Conservation (phyloP, 2,329 filamentous ascomycete species). For the Diatrype stigma region DNA sequence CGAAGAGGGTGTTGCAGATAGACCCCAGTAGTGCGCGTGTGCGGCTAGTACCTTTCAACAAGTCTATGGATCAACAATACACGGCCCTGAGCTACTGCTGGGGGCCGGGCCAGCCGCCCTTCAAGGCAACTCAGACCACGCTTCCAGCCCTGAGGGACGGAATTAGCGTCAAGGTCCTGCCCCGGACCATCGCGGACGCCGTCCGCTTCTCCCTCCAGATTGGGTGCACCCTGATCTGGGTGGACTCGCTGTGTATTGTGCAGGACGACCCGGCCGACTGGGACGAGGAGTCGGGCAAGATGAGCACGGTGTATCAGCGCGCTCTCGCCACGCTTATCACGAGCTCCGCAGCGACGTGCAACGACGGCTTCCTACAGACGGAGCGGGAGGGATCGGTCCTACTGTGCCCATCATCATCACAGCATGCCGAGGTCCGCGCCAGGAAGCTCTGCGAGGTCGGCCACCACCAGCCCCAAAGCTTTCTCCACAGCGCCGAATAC, state of each 20-base stretch:
- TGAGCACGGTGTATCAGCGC: not conserved
- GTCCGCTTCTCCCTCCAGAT: not conserved
- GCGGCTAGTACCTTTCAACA: not conserved
- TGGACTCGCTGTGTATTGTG: not conserved
- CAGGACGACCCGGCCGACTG: not conserved
- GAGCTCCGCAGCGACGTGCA: not conserved
- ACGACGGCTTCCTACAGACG: not conserved
- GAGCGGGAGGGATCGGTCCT: not conserved
- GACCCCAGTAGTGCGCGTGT: not conserved
- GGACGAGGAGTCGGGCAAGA: not conserved
- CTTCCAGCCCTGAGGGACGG: not conserved
- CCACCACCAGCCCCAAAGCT: not conserved
- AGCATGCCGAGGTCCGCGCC: not conserved
- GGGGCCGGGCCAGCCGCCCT: not conserved
- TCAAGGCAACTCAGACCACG: not conserved
- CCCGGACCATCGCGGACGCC: not conserved
- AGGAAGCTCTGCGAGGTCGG: not conserved
- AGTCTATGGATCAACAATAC: slow-evolving; percentile 1
- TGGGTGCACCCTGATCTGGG: not conserved
- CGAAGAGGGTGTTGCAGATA: slow-evolving; percentile 3
- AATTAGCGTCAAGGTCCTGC: not conserved
- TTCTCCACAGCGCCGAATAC: not conserved
- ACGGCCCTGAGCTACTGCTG: slow-evolving; percentile 8
- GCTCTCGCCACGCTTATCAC: not conserved
- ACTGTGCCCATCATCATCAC: not conserved